phyloP scores from a whole-genome alignment of 208 protist species.

The Acanthamoeba sp. region DNA sequence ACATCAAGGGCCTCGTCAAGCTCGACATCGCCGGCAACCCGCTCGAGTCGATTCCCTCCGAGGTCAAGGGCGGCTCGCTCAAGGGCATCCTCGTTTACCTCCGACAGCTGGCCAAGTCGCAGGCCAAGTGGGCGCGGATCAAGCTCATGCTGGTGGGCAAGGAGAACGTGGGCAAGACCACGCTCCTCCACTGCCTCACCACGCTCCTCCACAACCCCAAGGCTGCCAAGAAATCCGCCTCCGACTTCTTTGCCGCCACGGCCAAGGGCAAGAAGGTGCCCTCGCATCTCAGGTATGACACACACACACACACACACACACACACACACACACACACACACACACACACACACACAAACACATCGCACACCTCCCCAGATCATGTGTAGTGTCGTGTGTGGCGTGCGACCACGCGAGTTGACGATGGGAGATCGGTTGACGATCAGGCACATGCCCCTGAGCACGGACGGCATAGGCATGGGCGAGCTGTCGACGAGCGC shows the following conservation, averaged over 20 bases:
- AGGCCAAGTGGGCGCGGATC: constrained; percentile 31
- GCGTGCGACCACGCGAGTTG: background rate
- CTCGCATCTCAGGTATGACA: background rate
- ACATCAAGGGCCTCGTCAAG: constrained; percentile 37
- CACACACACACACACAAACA: too few species aligned
- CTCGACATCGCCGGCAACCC: constrained; percentile 41
- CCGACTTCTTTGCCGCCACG: constrained; percentile 5
- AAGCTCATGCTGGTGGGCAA: constrained; percentile 64
- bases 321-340: too few species aligned
- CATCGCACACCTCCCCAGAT: too few species aligned
- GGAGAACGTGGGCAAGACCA: constrained; percentile 70
- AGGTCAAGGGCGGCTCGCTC: constrained; percentile 20
- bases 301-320: too few species aligned
- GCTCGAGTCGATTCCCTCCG: constrained; percentile 50
- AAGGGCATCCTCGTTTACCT: constrained; percentile 19
- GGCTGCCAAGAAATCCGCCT: constrained; percentile 9
- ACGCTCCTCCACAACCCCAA: constrained; percentile 21
- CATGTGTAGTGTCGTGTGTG: too few species aligned
- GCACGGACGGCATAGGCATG: constrained; percentile 25
- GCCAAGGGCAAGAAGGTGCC: constrained; percentile 9
- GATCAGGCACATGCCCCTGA: constrained; percentile 5
- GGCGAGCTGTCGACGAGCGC: constrained; percentile 8
- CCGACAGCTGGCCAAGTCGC: background rate
- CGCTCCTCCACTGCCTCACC: constrained; percentile 11
- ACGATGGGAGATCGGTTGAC: background rate